A percentile compares a stretch with the other conserved stretches of the same genome.
phyloP scores from a whole-genome alignment of 192 early-diverging fungal species.

The Piromyces sp. region DNA sequence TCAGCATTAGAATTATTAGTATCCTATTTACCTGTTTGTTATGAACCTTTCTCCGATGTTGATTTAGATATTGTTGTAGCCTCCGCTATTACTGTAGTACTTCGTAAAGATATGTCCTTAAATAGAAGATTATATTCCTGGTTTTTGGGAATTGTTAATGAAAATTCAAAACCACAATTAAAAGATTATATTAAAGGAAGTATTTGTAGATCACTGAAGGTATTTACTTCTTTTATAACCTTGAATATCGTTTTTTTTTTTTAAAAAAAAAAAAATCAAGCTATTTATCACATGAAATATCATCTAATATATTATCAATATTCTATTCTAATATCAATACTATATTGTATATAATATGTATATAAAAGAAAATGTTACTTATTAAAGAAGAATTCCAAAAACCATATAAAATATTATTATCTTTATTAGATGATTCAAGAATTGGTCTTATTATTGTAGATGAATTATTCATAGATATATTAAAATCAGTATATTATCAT shows the following conservation, averaged over 20 bases:
- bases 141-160: constrained; percentile 44
- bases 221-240: constrained; percentile 1
- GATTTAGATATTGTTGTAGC: constrained; percentile 52
- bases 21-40: constrained; percentile 39
- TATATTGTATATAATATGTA: too few relatives aligned
- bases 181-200: background rate
- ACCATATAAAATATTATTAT: constrained; percentile 69
- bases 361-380: background rate
- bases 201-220: constrained; percentile 10
- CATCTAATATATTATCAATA: too few relatives aligned
- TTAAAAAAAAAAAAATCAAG: too few relatives aligned
- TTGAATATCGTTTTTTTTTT: too few relatives aligned
- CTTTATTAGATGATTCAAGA: constrained; percentile 65
- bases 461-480: constrained; percentile 49
- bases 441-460: constrained; percentile 63
- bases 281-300: too few relatives aligned
- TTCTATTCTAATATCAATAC: too few relatives aligned
- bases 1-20: constrained; percentile 70
- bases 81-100: constrained; percentile 58
- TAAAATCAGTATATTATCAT: constrained; percentile 36
- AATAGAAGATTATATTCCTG: constrained; percentile 83
- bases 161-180: background rate
- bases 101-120: constrained; percentile 84
- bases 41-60: constrained; percentile 30
- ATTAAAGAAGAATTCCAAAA: constrained; percentile 19